A percentile compares a stretch with the other conserved stretches of the same genome.
phyloP scores from a whole-genome alignment of 768 basidiomycete genomes.

The Tylopilus plumbeoviolaceoides region DNA sequence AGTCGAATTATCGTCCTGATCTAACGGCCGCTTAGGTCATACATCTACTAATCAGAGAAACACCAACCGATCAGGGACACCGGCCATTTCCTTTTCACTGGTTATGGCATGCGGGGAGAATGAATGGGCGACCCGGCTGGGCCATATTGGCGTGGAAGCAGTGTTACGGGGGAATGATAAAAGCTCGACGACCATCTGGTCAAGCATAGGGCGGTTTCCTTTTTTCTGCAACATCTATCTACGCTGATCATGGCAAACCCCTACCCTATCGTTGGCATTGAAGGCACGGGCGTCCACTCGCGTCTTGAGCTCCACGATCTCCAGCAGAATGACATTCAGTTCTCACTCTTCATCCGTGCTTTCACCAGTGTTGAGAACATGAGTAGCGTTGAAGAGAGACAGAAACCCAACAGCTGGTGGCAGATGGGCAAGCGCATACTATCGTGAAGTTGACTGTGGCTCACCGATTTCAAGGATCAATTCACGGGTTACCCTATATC shows the following conservation, averaged over 20 bases:
- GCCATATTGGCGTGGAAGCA: neutral
- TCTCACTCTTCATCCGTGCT: slow-evolving; percentile 18
- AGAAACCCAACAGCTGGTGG: slow-evolving; percentile 18
- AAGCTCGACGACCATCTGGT: neutral
- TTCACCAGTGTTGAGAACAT: slow-evolving; percentile 4
- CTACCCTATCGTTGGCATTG: slow-evolving; percentile 8
- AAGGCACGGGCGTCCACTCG: slow-evolving; percentile 2
- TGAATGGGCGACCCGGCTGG: neutral
- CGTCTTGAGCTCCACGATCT: slow-evolving; percentile 19
- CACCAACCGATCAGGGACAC: neutral
- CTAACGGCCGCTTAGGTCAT: neutral
- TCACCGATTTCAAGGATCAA: slow-evolving; percentile 2
- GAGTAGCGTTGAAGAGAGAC: neutral
- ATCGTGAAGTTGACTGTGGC: neutral
- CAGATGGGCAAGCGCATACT: slow-evolving; percentile 7
- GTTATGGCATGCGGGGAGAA: neutral
- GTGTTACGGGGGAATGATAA: neutral
- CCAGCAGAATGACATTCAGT: slow-evolving; percentile 7
- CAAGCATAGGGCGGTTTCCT: neutral
- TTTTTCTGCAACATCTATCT: neutral
- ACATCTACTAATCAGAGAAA: neutral
- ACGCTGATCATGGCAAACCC: slow-evolving; percentile 8
- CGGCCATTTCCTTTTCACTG: neutral
- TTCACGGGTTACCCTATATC: slow-evolving; percentile 13
- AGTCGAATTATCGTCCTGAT: neutral